Evolutionary conservation across 352 stramenopile species (phyloP).

Genomic region (Phytophthora vignae): DNA sequence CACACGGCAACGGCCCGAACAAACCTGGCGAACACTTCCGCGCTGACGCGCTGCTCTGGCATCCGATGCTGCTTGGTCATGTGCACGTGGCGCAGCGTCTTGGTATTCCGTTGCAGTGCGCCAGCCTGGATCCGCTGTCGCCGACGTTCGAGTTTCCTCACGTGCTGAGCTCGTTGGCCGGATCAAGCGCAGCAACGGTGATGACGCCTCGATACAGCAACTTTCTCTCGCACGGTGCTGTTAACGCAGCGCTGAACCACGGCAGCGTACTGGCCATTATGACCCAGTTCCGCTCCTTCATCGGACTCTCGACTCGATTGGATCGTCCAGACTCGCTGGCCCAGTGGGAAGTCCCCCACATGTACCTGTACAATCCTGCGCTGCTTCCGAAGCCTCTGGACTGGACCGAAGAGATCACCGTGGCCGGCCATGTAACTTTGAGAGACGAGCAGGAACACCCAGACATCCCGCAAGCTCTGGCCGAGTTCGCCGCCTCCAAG

Average conservation of each 20-base stretch:
- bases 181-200: not conserved
- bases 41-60: constrained; percentile 46
- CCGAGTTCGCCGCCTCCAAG: constrained; percentile 11
- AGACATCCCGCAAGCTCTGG: not conserved
- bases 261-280: constrained; percentile 39
- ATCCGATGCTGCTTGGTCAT: constrained; percentile 51
- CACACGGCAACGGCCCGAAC: constrained; percentile 25
- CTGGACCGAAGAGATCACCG: constrained; percentile 47
- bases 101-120: constrained; percentile 54
- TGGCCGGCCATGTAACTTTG: constrained; percentile 45
- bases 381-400: constrained; percentile 48
- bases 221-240: constrained; percentile 36
- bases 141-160: constrained; percentile 52
- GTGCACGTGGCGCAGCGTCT: constrained; percentile 51
- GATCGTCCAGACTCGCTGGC: constrained; percentile 30
- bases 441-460: constrained; percentile 1
- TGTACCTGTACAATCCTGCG: constrained; percentile 48
- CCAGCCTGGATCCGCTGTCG: constrained; percentile 41
- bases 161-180: constrained; percentile 35
- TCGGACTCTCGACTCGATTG: constrained; percentile 36
- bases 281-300: constrained; percentile 46
- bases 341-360: constrained; percentile 49
- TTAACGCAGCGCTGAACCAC: constrained; percentile 39
- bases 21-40: constrained; percentile 43
- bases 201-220: constrained; percentile 16